Percentiles rank a stretch among this genome's conserved stretches.
phyloP scores from a whole-genome alignment of 1,284 basidiomycete genomes.

The Ceratobasidium theobromae region DNA sequence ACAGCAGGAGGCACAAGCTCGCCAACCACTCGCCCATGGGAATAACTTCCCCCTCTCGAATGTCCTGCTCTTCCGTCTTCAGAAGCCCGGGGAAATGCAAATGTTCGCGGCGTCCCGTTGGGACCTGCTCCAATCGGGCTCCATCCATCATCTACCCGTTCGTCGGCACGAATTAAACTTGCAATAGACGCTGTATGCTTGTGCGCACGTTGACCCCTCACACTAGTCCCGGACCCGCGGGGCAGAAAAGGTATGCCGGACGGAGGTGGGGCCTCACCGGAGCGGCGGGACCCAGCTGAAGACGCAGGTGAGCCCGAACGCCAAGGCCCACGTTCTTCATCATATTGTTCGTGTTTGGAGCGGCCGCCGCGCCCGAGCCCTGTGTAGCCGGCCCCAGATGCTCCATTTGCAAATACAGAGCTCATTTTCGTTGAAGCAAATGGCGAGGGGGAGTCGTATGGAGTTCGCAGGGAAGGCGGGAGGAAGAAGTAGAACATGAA shows the following conservation, averaged over 20 bases:
- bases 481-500: slow-evolving; percentile 87
- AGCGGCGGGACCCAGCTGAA: slow-evolving; percentile 46
- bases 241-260: slow-evolving; percentile 45
- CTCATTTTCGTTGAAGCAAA: slow-evolving; percentile 31
- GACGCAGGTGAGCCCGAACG: slow-evolving; percentile 48
- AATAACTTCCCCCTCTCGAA: slow-evolving; percentile 6
- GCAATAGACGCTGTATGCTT: slow-evolving; percentile 78
- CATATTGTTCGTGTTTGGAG: slow-evolving; percentile 73
- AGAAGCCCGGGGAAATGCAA: slow-evolving; percentile 30
- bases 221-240: slow-evolving; percentile 41
- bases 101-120: slow-evolving; percentile 28
- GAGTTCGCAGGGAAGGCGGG: slow-evolving; percentile 72
- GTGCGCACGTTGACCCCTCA: slow-evolving; percentile 46
- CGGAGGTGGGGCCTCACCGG: slow-evolving; percentile 57
- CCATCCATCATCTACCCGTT: slow-evolving; percentile 74
- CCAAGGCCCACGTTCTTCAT: slow-evolving; percentile 52
- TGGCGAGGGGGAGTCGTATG: slow-evolving; percentile 55
- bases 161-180: slow-evolving; percentile 71
- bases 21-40: slow-evolving; percentile 1
- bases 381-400: slow-evolving; percentile 41
- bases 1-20: slow-evolving; percentile 20
- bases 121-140: slow-evolving; percentile 45
- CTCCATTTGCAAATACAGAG: slow-evolving; percentile 28
- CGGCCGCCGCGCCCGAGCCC: slow-evolving; percentile 42
- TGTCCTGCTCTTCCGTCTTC: slow-evolving; percentile 13